A percentile compares a stretch with the other conserved stretches of the same genome.
These are phyloP conservation scores for Xylaria venustula DNA, from an alignment of 495 filamentous ascomycete species.

Conservation along the genomic window DNA sequence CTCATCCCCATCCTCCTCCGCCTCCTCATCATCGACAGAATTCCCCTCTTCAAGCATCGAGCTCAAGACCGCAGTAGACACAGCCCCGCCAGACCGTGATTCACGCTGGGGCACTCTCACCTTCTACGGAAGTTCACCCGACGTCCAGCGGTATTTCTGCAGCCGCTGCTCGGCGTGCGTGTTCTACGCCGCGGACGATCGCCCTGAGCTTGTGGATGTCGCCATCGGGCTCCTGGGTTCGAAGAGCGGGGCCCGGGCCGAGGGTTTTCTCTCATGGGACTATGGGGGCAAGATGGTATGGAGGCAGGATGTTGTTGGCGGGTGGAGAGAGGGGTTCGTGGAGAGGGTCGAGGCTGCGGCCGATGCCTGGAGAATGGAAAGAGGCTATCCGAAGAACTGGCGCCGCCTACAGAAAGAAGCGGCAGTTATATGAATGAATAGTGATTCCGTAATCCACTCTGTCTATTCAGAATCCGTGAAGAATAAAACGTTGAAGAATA, in stretches of 20 bases:
- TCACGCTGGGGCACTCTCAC: conserved; percentile 46
- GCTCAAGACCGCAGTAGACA: conserved; percentile 21
- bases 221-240: conserved; percentile 50
- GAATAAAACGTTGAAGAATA: too few relatives aligned
- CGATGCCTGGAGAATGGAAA: conserved; percentile 23
- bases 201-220: conserved; percentile 49
- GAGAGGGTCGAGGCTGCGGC: conserved; percentile 11
- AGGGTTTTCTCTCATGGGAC: conserved; percentile 32
- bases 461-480: too few relatives aligned
- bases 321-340: conserved; percentile 27
- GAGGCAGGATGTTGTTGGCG: conserved; percentile 20
- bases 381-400: conserved; percentile 27
- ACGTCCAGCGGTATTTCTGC: conserved; percentile 53
- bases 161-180: conserved; percentile 50
- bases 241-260: conserved; percentile 48
- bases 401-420: conserved; percentile 16
- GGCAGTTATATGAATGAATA: too few relatives aligned
- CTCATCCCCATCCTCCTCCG: too few relatives aligned
- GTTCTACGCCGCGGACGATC: conserved; percentile 44
- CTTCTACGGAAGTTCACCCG: conserved; percentile 43
- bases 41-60: conserved; percentile 20
- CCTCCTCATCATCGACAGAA: background rate
- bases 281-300: conserved; percentile 16
- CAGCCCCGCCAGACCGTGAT: conserved; percentile 24
- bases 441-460: too few relatives aligned